These are phyloP conservation scores for Polyplosphaeria fusca DNA, from an alignment of 495 filamentous ascomycete genomes.

Conservation along the genomic window DNA sequence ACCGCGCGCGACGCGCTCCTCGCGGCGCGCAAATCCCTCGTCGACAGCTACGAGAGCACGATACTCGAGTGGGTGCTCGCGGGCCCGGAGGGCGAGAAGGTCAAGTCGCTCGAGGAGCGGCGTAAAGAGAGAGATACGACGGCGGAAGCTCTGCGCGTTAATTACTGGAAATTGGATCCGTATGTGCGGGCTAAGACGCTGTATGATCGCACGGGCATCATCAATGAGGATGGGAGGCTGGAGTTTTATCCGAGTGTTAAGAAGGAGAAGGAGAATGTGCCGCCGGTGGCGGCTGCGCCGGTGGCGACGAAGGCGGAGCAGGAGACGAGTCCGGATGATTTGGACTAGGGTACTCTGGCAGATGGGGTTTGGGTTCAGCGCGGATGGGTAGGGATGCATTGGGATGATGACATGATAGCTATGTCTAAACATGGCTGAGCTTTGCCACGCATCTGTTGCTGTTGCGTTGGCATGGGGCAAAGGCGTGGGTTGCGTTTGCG, in stretches of 20 bases:
- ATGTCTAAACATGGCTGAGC: too few relatives aligned
- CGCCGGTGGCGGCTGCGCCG: neutral
- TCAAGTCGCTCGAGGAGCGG: slow-evolving; percentile 37
- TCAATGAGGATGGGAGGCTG: slow-evolving; percentile 35
- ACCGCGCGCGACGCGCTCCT: slow-evolving; percentile 59
- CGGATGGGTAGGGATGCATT: neutral
- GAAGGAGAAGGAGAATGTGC: slow-evolving; percentile 10
- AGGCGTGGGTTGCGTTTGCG: too few relatives aligned
- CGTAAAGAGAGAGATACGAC: slow-evolving; percentile 50
- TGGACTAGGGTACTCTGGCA: slow-evolving; percentile 10
- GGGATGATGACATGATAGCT: too few relatives aligned
- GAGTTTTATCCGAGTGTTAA: slow-evolving; percentile 37
- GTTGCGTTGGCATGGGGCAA: too few relatives aligned
- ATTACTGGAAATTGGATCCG: slow-evolving; percentile 70
- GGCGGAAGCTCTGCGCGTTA: slow-evolving; percentile 59
- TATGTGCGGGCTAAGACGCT: slow-evolving; percentile 40
- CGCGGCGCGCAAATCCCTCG: slow-evolving; percentile 56
- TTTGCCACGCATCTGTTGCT: too few relatives aligned
- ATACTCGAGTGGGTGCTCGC: slow-evolving; percentile 66
- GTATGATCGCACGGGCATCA: slow-evolving; percentile 40
- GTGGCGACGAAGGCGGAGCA: slow-evolving; percentile 1
- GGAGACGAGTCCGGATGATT: slow-evolving; percentile 29
- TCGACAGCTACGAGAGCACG: slow-evolving; percentile 65
- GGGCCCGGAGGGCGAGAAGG: slow-evolving; percentile 35
- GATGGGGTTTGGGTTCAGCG: neutral